Evolutionary conservation across 352 stramenopile species (phyloP).

Genomic region (Pythium monospermum): DNA sequence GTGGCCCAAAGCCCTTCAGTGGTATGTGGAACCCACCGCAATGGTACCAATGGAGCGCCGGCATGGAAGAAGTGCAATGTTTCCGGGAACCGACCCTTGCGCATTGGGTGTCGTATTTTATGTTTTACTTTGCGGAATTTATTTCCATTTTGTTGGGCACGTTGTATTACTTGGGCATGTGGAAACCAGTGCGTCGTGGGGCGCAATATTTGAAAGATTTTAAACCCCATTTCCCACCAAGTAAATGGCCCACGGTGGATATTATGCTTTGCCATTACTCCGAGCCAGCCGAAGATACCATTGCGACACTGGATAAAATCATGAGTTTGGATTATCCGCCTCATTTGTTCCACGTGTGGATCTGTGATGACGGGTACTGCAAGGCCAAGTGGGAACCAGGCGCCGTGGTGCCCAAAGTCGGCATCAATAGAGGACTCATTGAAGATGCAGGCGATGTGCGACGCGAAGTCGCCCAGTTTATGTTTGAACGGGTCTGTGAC

Average conservation of each 20-base stretch:
- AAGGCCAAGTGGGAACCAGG: conserved; percentile 43
- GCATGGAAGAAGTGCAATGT: conserved; percentile 55
- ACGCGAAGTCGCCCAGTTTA: conserved; percentile 80
- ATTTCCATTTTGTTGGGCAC: conserved; percentile 31
- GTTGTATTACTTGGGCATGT: conserved; percentile 48
- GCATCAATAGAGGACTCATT: conserved; percentile 45
- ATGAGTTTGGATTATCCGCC: conserved; percentile 51
- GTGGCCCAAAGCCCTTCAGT: conserved; percentile 43
- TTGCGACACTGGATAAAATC: conserved; percentile 39
- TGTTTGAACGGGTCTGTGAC: conserved; percentile 81
- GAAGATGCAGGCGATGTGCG: conserved; percentile 75
- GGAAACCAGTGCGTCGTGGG: conserved; percentile 41
- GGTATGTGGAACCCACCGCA: conserved; percentile 33
- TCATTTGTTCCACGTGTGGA: conserved; percentile 38
- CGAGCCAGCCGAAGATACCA: conserved; percentile 40
- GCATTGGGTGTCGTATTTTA: conserved; percentile 41
- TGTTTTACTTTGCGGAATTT: conserved; percentile 28
- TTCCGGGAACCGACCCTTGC: conserved; percentile 34
- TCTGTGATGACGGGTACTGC: conserved; percentile 47
- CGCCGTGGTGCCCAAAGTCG: conserved; percentile 29
- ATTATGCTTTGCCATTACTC: conserved; percentile 51
- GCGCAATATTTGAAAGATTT: conserved; percentile 48
- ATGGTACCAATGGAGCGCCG: conserved; percentile 37
- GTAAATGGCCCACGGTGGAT: conserved; percentile 40
- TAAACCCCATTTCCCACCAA: conserved; percentile 33